Evolutionary conservation across 148 eudicot species (phyloP).

Genomic region (Rhododendron mucronatum): DNA sequence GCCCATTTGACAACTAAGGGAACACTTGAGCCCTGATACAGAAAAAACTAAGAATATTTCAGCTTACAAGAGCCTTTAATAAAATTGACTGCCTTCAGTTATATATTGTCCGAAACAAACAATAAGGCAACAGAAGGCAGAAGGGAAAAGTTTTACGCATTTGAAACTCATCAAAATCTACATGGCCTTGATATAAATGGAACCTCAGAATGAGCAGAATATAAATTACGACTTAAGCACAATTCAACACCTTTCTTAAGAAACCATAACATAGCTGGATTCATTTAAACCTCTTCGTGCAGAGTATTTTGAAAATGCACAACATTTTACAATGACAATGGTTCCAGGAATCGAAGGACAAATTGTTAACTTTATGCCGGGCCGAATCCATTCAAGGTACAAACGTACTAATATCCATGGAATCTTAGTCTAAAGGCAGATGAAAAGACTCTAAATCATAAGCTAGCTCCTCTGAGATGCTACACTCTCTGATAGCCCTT

Average conservation of each 20-base stretch:
- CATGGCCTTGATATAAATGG: background rate
- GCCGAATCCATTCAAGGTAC: slow-evolving; percentile 3
- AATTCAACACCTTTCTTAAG: background rate
- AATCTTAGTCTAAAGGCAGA: background rate
- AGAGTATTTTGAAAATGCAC: background rate
- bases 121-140: background rate
- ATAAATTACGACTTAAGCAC: background rate
- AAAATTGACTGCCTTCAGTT: background rate
- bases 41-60: background rate
- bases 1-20: slow-evolving; percentile 98
- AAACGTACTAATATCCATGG: background rate
- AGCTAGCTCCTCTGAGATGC: background rate
- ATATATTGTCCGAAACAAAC: background rate
- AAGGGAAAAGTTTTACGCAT: background rate
- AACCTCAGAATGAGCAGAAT: background rate
- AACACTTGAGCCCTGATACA: slow-evolving; percentile 67
- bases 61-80: background rate
- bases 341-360: background rate
- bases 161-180: background rate
- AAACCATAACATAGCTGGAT: background rate
- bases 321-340: background rate
- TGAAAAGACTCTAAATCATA: background rate
- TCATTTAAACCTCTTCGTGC: background rate
- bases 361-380: background rate
- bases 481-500: background rate